Percentiles rank a stretch among this genome's conserved stretches.
Evolutionary conservation across 2,329 filamentous ascomycete species (phyloP).

Genomic region (Aquanectria penicillioides): DNA sequence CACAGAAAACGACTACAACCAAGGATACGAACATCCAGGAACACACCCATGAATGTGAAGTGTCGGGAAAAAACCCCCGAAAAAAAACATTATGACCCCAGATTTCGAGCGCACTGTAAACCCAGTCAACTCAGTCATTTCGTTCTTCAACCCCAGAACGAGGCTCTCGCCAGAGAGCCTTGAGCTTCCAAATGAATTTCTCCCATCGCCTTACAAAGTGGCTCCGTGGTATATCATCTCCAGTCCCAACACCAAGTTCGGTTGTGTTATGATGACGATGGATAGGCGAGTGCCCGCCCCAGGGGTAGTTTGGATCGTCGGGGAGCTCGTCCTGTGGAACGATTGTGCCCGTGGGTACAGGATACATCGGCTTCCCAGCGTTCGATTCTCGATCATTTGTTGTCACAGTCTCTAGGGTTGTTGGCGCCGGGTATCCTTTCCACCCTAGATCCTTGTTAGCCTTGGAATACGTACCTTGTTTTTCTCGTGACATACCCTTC

Average conservation of each 20-base stretch:
- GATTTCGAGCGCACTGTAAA: background rate
- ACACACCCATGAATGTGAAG: background rate
- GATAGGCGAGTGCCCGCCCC: constrained; percentile 48
- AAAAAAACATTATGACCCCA: background rate
- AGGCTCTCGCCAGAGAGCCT: constrained; percentile 6
- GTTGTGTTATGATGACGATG: constrained; percentile 48
- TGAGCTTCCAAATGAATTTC: constrained; percentile 4
- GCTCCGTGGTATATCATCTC: constrained; percentile 14
- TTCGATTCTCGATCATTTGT: constrained; percentile 15
- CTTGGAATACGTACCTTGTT: constrained; percentile 5
- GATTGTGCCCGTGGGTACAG: constrained; percentile 31
- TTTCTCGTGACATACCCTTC: constrained; percentile 25
- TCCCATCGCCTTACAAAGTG: constrained; percentile 28
- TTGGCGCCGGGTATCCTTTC: constrained; percentile 17
- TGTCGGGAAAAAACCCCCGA: background rate
- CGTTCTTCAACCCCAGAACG: background rate
- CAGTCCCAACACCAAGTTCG: constrained; percentile 36
- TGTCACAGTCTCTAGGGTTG: constrained; percentile 36
- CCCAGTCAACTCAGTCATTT: background rate
- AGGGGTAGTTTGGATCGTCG: constrained; percentile 47
- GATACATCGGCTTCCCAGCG: constrained; percentile 22
- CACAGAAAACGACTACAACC: too few species aligned
- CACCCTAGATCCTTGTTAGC: constrained; percentile 5
- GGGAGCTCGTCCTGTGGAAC: constrained; percentile 35
- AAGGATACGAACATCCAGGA: too few species aligned